Base-by-base conservation (phyloP, 179 eudicot genomes). In the Actinidia arguta region DNA sequence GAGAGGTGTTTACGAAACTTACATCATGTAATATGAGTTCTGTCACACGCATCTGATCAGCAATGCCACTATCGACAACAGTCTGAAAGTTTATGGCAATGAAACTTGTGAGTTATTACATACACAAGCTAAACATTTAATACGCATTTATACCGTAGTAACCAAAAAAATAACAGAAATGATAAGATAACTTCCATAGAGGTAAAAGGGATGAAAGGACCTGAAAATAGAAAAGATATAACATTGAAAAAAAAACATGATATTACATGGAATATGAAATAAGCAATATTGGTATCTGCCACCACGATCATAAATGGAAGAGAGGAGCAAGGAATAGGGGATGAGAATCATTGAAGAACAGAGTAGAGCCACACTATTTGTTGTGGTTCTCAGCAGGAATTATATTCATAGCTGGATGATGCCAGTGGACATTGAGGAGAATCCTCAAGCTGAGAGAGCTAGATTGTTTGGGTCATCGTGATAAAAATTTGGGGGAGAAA, bases 11-110 rank as follows among this genome's bases (percentile, higher is more conserved):
- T 61, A 68, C 39, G 62, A 78, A 78, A 62, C 98, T 88, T 92
- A 97, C 99, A 89, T 97, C 95, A 81, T 89, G 94, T 78, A 95
- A 77, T 66, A 95, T 90, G 85, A 95, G 95, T 70, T 97, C 99
- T 18, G 94, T 88, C 69, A 94, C 86, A 52, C 95, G 98, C 90
- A 92, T 87, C 87, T 97, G 98, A 87, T 97, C 99, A 44, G 98
- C 83, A 83, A 95, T 90, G 84, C 99, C 95, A 91, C 99, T 88
- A 81, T 95, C 98, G 69, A 89, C 93, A 81, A 94, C 92, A 81
- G 89, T 90, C 99, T 97, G 97, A 87, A 91, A 52, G 56, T 47
- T 56, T 59, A 59, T 20, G 16, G 78, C 10, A 59, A 71, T 56
- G 20, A 44, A 71, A 42, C 73, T 9, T 31, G 25, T 54, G 10